Evolutionary conservation across 2,329 filamentous ascomycete species (phyloP).

Genomic region (Teratosphaeria zuluensis): DNA sequence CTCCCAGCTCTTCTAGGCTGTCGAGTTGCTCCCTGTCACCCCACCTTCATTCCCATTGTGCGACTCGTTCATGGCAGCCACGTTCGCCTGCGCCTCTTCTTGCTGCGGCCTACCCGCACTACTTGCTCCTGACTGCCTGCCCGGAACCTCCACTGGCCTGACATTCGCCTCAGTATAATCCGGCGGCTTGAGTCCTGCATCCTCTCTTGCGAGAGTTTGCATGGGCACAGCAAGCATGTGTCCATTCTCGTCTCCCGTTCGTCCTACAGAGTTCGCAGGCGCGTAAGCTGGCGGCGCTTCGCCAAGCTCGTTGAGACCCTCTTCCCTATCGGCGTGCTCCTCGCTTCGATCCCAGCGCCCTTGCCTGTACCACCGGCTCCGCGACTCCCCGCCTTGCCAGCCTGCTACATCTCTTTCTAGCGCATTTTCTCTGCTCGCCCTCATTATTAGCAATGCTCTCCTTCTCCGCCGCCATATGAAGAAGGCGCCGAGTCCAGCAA

Average conservation of each 20-base stretch:
- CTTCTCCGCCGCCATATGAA: conserved; percentile 37
- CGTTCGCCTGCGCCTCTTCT: not conserved
- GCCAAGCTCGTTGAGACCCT: conserved; percentile 54
- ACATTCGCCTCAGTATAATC: conserved; percentile 27
- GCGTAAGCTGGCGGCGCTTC: conserved; percentile 57
- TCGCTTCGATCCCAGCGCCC: conserved; percentile 5
- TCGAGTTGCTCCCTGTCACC: not conserved
- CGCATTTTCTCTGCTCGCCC: not conserved
- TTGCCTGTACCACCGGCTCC: conserved; percentile 1
- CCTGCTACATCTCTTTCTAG: conserved; percentile 1
- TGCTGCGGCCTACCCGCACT: not conserved
- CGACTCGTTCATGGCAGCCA: not conserved
- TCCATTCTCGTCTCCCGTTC: conserved; percentile 8
- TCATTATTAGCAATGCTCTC: conserved; percentile 15
- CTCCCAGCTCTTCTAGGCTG: not conserved
- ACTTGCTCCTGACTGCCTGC: not conserved
- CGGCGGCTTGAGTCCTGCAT: conserved; percentile 30
- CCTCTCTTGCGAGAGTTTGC: conserved; percentile 29
- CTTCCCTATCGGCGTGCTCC: conserved; percentile 28
- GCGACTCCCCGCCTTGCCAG: not conserved
- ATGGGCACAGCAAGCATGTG: conserved; percentile 27
- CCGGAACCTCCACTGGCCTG: not conserved
- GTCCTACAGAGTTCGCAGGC: conserved; percentile 19
- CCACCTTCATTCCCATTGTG: not conserved
- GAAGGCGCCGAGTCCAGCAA: conserved; percentile 36